Base-by-base conservation (phyloP, 2,329 filamentous ascomycete genomes). In the Aureobasidium sp. region DNA sequence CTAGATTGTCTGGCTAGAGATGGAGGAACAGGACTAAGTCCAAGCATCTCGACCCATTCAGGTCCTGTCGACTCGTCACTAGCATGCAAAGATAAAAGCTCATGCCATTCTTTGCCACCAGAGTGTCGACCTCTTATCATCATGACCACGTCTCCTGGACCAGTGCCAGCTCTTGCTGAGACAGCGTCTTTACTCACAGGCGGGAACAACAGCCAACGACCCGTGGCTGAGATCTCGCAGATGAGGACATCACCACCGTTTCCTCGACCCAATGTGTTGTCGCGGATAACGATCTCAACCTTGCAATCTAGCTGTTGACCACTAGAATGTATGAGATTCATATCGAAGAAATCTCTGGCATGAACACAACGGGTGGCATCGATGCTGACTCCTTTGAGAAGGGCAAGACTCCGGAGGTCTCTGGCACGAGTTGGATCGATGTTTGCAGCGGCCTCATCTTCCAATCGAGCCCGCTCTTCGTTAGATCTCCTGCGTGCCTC, bases 1-100 rank as follows among this genome's bases (percentile, higher is more conserved):
- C 75, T 78, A 56, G 75, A 73, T 47, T 74, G 73, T 59, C 77
- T 73, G 52, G 74, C 74, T 25, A 84, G 73, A 34, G 73, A 71
- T 35, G 83, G 82, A 19, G 82, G 82, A 29, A 83, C 71, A 24
- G 84, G 84, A 29, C 74, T 73, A 25, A 79, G 69, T n/a, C 82
- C 81, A n/a, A 97, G 72, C 69, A 96, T 88, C 34, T 86, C 79
- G 32, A 96, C 74, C 93, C 93, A 98, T 68, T 97, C 93, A 14
- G 80, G 72, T 5, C 85, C 83, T 55, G 90, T 83, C 53, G 88
- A 84, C 57, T 90, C 84, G 63, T 88, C 81, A 50, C 90, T 85
- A 2, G 86, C 81, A 8, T 77, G 79, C 14, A 97, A 74, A n/a
- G 81, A 84, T 55, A 97, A 74, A 6, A 95, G 73, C 69, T 98